Base-by-base conservation (phyloP, 2,329 filamentous ascomycete species). In the Ceratocystis eucalypticola region DNA sequence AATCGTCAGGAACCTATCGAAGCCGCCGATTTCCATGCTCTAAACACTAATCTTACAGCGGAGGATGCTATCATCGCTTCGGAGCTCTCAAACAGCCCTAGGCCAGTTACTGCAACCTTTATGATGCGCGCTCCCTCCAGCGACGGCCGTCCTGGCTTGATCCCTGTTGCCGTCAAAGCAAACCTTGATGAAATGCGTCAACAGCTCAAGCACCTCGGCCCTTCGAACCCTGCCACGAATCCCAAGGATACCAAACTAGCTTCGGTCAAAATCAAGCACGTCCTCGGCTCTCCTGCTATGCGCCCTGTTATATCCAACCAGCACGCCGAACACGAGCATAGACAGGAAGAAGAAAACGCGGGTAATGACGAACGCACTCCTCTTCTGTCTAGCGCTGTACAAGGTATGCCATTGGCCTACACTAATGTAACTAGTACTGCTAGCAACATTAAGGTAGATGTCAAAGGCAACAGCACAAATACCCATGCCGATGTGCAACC, bases 231-330 rank as follows among this genome's bases (percentile, higher is more conserved):
- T 22, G 86, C 86, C 5, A 80, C 82, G 17, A 84, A 85, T 66
- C 86, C 86, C 1, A 84, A 82, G 73, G 80, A 79, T 66, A 86
- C 84, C 1, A 80, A 80, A 20, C 82, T 81, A 20, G 82, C 83
- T 20, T 82, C 85, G 0, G 85, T 88, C 70, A 88, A 88, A 74
- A 85, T 88, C 70, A 88, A 88, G 75, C 76, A 77, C 69, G 76
- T 76, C 30, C 70, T 76, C 12, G 65, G 55, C 28, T 69, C 68
- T 17, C 72, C 72, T 25, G 68, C 65, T 6, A 65, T 68, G 15
- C 44, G 62, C 28, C 41, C 57, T 20, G 33, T 62, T 64, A 46
- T 12, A 10, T 25, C 53, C 15, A 22, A 30, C 4, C 46, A 55
- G 15, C 4, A n/a, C 7, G 50, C 53, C 25, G 48, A 28, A 5